Conservation (phyloP, 768 basidiomycete species). For the Coprinellus micaceus region DNA sequence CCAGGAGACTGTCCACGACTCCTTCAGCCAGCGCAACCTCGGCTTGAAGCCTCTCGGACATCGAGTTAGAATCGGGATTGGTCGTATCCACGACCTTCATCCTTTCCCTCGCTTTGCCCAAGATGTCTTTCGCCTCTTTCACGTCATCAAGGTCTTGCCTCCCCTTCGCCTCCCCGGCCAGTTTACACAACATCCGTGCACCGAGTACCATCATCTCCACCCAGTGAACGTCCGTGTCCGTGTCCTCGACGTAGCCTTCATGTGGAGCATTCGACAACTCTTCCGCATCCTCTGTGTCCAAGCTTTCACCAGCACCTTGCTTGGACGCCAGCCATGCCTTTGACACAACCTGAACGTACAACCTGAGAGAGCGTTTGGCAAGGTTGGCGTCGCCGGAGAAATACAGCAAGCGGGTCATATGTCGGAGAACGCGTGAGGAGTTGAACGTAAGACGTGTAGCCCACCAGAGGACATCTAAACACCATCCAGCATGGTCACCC, state of each 20-base stretch:
- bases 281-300: slow-evolving; percentile 57
- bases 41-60: slow-evolving; percentile 46
- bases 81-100: slow-evolving; percentile 39
- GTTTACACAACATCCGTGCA: slow-evolving; percentile 65
- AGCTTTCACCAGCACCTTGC: slow-evolving; percentile 38
- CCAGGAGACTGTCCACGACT: slow-evolving; percentile 66
- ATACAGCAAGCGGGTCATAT: slow-evolving; percentile 74
- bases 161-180: slow-evolving; percentile 22
- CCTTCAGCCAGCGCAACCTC: slow-evolving; percentile 68
- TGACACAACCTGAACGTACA: slow-evolving; percentile 82
- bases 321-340: slow-evolving; percentile 71
- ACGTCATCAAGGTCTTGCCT: slow-evolving; percentile 44
- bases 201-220: slow-evolving; percentile 77
- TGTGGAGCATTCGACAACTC: not conserved
- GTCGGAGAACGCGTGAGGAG: slow-evolving; percentile 78
- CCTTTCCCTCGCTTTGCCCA: slow-evolving; percentile 59
- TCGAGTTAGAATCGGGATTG: not conserved
- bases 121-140: slow-evolving; percentile 54
- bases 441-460: slow-evolving; percentile 92
- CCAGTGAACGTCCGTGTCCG: slow-evolving; percentile 69
- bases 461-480: slow-evolving; percentile 91
- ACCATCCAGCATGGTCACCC: slow-evolving; percentile 67
- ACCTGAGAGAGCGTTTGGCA: slow-evolving; percentile 68
- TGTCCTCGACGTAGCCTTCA: slow-evolving; percentile 31
- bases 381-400: slow-evolving; percentile 56